phyloP scores from a whole-genome alignment of 1,284 basidiomycete genomes.

The Cutaneotrichosporon spelunceum region DNA sequence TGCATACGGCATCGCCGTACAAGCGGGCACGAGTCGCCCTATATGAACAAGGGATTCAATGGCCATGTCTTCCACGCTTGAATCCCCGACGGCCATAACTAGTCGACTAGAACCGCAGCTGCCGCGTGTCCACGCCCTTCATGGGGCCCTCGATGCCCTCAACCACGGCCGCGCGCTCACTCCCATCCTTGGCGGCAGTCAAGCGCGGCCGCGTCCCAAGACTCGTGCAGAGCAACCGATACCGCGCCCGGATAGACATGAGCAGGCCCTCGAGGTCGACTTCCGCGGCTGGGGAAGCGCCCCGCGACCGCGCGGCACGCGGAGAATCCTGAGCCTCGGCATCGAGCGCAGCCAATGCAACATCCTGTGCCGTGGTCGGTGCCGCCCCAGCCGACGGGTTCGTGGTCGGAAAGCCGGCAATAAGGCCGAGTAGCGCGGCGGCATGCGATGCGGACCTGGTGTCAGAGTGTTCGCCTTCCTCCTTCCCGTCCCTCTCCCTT shows the following conservation, averaged over 20 bases:
- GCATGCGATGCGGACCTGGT: constrained; percentile 59
- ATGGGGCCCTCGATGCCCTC: constrained; percentile 48
- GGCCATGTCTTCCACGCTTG: not conserved
- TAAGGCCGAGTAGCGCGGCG: constrained; percentile 65
- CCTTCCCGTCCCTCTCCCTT: no score
- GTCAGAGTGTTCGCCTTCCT: no score
- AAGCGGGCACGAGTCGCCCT: not conserved
- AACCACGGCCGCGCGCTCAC: constrained; percentile 18
- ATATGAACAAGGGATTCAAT: not conserved
- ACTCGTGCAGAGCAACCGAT: constrained; percentile 77
- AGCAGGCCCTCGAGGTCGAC: constrained; percentile 65
- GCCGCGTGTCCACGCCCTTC: constrained; percentile 49
- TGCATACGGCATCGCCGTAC: constrained; percentile 1
- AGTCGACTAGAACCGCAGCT: constrained; percentile 36
- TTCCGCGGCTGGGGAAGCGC: not conserved
- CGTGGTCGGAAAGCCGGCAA: constrained; percentile 68
- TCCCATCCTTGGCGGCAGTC: constrained; percentile 25
- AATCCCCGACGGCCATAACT: not conserved
- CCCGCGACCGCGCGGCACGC: constrained; percentile 20
- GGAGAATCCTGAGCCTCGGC: not conserved
- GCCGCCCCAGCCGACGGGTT: constrained; percentile 58
- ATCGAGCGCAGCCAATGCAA: not conserved
- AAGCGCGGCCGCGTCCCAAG: constrained; percentile 67
- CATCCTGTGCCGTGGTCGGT: constrained; percentile 8
- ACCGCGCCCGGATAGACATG: constrained; percentile 79